Evolutionary conservation across 2,329 filamentous ascomycete species (phyloP).

Genomic region (Aquanectria penicillioides): DNA sequence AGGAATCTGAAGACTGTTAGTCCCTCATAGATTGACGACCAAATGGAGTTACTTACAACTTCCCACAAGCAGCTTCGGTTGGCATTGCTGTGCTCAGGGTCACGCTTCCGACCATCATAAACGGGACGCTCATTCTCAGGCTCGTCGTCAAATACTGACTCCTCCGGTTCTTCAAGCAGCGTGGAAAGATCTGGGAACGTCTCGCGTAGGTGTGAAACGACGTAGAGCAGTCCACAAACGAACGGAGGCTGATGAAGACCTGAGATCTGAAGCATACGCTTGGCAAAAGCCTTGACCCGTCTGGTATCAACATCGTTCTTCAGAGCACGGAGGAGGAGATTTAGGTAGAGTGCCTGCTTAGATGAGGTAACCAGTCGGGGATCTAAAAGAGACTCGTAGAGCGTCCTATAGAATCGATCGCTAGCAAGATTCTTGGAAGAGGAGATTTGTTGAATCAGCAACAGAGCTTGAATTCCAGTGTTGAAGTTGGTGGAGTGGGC

Average conservation of each 20-base stretch:
- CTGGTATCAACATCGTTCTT: slow-evolving; percentile 92
- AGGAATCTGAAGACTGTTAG: slow-evolving; percentile 46
- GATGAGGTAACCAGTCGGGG: slow-evolving; percentile 88
- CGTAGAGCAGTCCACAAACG: slow-evolving; percentile 89
- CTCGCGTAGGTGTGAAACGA: slow-evolving; percentile 82
- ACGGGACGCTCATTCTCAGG: slow-evolving; percentile 49
- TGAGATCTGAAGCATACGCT: slow-evolving; percentile 88
- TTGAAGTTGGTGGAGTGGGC: slow-evolving; percentile 99
- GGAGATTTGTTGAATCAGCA: slow-evolving; percentile 93
- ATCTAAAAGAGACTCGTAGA: slow-evolving; percentile 95
- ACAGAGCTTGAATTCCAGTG: slow-evolving; percentile 93
- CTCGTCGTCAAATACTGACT: slow-evolving; percentile 71
- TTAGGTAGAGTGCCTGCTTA: slow-evolving; percentile 95
- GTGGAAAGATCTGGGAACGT: slow-evolving; percentile 84
- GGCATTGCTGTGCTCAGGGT: slow-evolving; percentile 93
- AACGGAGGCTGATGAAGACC: slow-evolving; percentile 93
- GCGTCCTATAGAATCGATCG: slow-evolving; percentile 92
- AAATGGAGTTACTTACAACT: slow-evolving; percentile 62
- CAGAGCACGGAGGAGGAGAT: slow-evolving; percentile 86
- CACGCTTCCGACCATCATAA: slow-evolving; percentile 91
- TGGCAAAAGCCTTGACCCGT: slow-evolving; percentile 94
- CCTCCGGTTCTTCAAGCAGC: slow-evolving; percentile 83
- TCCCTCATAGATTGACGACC: background rate
- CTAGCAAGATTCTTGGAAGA: slow-evolving; percentile 81
- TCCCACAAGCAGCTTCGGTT: slow-evolving; percentile 95